Conservation (phyloP, 2,329 filamentous ascomycete genomes). For the Cladosporium sp. region DNA sequence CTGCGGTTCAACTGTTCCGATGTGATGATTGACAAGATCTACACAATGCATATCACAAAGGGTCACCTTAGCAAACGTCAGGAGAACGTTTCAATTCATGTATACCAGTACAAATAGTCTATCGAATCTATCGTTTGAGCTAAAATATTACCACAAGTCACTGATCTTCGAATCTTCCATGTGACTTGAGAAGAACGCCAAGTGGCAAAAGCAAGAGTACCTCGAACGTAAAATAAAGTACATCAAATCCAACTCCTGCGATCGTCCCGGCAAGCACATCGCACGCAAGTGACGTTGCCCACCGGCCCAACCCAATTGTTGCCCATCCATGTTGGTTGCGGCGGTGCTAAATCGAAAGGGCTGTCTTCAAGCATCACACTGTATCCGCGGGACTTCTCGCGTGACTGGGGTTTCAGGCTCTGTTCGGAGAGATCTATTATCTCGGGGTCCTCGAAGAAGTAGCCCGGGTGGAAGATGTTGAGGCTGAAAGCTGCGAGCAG, state of each 20-base stretch:
- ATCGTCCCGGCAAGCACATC: not conserved
- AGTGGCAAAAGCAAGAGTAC: not conserved
- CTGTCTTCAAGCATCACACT: not conserved
- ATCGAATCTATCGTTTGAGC: not conserved
- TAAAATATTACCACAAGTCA: not conserved
- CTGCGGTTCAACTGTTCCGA: not conserved
- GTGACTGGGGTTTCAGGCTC: not conserved
- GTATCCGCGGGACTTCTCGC: not conserved
- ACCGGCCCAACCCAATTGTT: too few relatives aligned
- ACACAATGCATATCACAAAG: not conserved
- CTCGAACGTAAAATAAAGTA: not conserved
- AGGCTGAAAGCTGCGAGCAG: not conserved
- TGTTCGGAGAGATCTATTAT: not conserved
- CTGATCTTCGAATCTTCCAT: not conserved
- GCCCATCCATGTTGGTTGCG: not conserved
- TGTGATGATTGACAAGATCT: not conserved
- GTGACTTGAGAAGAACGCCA: not conserved
- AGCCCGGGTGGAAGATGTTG: slow-evolving; percentile 4
- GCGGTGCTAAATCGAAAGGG: not conserved
- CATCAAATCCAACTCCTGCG: not conserved
- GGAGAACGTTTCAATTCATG: not conserved
- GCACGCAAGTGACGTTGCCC: not conserved
- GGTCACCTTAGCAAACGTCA: not conserved
- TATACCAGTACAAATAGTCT: not conserved
- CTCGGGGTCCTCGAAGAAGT: not conserved